Evolutionary conservation across 176 grass and related monocot species (phyloP), one percentile per base, ranked within the genome.

Genomic region (Aegilops umbellulata): DNA sequence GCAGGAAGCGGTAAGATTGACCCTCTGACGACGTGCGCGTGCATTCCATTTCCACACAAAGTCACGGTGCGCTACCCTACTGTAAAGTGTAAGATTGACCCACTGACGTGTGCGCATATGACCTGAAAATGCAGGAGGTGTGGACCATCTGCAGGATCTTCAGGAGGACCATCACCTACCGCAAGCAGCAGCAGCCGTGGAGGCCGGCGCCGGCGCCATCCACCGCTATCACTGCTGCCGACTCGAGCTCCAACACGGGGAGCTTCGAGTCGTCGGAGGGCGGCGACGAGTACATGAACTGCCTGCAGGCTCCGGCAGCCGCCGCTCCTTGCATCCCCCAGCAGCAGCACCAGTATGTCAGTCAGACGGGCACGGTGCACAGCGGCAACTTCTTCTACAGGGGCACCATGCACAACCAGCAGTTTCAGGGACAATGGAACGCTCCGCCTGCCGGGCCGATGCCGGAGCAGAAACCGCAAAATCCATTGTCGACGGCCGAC

Each of bases 81-180:
- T 22, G 42, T 14, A 8, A 38, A 53, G 17, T 31, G 2, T 14
- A 19, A 29, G 3, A 64, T 51, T 82, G 53, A 69, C 11, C n/a
- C 24, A 76, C 58, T 70, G 55, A 80, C 69, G 3, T 25, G 47
- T 73, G 30, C 41, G 41, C 41, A 11, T 11, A 1, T 4, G 25
- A 11, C 42, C 25, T 5, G 60, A 14, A 88, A 85, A 79, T 76
- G 47, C 86, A 97, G 95, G 95, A 97, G 70, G 88, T 97, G 3
- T 97, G 95, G 95, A 97, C 95, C 0, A 91, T 97, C 66, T 95
- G 95, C 88, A 85, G 93, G 57, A 97, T 97, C 68, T 95, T 97
- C 85, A 95, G 91, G 82, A 88, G 95, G 60, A 91, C 72, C 63
- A 60, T 88, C 66, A 86, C 85, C 68, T 86, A 88, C 89, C 88